Base-by-base conservation (phyloP, 306 rosid genomes). In the Trifolium fragiferum region DNA sequence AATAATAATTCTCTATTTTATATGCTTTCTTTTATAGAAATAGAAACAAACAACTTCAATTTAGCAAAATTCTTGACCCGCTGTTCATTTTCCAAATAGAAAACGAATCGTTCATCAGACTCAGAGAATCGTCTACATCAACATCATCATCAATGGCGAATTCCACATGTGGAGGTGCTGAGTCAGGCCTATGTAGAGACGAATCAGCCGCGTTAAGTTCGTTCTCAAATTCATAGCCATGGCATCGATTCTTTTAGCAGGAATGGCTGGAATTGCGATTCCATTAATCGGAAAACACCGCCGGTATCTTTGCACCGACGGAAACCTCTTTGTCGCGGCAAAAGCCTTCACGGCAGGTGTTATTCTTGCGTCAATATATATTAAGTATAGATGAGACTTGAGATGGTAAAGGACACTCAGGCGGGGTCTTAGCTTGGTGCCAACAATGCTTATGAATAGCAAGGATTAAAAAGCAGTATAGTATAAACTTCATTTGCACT, bases 281-380 rank as follows among this genome's bases (percentile, higher is more conserved):
- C 99, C 99, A 0, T 79, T 94, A 16, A 51, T 86, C 53, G 96
- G 97, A 0, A 89, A 43, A 60, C 87, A 82, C 46, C 81, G 90
- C 1, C 68, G 87, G 1, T 87, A 85, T 54, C 90, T 94, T 13
- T 83, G 86, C 4, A 87, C 96, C 6, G 99, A 94, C 57, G 85
- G 99, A 0, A 92, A 81, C 76, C 78, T 90, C 46, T 94, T 94
- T 60, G 89, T 94, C 0, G 88, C 89, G 0, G 85, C 96, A 0
- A 93, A 94, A 70, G 96, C 99, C 3, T 95, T 95, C 53, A 97
- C 99, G 7, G 99, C 99, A 5, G 98, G 99, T 0, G 99, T 95
- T 0, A 95, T 95, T 40, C 90, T 95, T 0, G 93, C 98, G n/a
- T n/a, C n/a, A n/a, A n/a, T n/a, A n/a, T n/a, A n/a, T n/a, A n/a